Conservation (phyloP, 805 yeast species). For the Maudiozyma barnettii region DNA sequence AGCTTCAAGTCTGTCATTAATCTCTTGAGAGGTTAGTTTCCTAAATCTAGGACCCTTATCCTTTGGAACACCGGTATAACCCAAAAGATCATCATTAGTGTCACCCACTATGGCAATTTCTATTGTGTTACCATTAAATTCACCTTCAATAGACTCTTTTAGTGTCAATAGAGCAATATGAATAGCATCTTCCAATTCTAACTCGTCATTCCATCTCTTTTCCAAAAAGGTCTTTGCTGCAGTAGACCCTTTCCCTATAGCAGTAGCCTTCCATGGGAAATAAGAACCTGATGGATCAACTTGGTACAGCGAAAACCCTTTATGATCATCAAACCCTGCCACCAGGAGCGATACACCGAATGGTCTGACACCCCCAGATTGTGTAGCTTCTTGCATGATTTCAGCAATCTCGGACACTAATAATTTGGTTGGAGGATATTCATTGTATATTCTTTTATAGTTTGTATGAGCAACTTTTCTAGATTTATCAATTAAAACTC, state of each 20-base stretch:
- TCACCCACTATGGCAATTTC: slow-evolving; percentile 84
- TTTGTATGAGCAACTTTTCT: slow-evolving; percentile 88
- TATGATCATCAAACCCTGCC: slow-evolving; percentile 83
- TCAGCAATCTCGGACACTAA: slow-evolving; percentile 91
- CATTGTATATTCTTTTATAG: slow-evolving; percentile 88
- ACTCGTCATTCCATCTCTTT: slow-evolving; percentile 95
- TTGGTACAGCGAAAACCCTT: slow-evolving; percentile 76
- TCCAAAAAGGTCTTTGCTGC: slow-evolving; percentile 97
- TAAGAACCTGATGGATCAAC: slow-evolving; percentile 97
- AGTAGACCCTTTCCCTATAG: slow-evolving; percentile 90
- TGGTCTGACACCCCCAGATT: slow-evolving; percentile 98
- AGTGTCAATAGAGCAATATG: slow-evolving; percentile 90
- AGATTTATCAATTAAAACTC: slow-evolving; percentile 88
- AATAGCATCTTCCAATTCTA: slow-evolving; percentile 95
- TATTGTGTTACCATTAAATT: slow-evolving; percentile 91
- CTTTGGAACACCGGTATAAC: slow-evolving; percentile 70
- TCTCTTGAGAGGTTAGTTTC: slow-evolving; percentile 78
- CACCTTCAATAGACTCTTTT: slow-evolving; percentile 96
- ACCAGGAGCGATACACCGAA: slow-evolving; percentile 90
- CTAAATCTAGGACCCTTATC: slow-evolving; percentile 86
- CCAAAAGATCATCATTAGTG: slow-evolving; percentile 71
- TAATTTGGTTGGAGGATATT: slow-evolving; percentile 93
- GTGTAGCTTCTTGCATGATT: slow-evolving; percentile 97
- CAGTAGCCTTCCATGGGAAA: slow-evolving; percentile 99
- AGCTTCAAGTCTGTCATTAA: slow-evolving; percentile 90